Conservation (phyloP, 2,329 filamentous ascomycete species). For the Venturia aucupariae region DNA sequence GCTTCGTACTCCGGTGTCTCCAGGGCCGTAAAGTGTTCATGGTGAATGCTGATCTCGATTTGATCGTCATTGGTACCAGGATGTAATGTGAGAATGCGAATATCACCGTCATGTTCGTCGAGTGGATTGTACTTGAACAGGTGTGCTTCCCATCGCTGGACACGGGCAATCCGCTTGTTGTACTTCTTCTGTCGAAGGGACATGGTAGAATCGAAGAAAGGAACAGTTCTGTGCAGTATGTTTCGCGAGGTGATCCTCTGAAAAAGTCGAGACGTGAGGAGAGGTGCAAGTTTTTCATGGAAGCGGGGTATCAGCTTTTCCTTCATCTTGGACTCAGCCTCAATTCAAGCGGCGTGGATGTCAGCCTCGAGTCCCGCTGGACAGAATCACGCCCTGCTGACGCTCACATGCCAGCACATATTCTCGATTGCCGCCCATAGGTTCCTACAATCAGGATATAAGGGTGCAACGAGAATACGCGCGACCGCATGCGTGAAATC, state of each 20-base stretch:
- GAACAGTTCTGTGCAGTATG: too few relatives aligned
- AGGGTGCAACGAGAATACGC: not conserved
- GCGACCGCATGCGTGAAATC: not conserved
- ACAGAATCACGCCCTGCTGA: not conserved
- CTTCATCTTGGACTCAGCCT: not conserved
- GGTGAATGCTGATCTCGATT: not conserved
- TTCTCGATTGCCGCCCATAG: not conserved
- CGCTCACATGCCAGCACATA: not conserved
- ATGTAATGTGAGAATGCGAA: not conserved
- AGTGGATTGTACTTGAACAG: not conserved
- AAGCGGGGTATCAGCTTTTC: too few relatives aligned
- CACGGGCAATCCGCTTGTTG: too few relatives aligned
- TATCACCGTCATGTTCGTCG: not conserved
- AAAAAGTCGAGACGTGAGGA: too few relatives aligned
- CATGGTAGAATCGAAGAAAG: too few relatives aligned
- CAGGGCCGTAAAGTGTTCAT: not conserved
- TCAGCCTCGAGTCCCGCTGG: not conserved
- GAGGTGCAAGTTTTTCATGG: too few relatives aligned
- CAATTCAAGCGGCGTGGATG: not conserved
- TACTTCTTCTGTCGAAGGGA: too few relatives aligned
- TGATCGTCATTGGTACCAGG: not conserved
- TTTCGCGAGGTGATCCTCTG: too few relatives aligned
- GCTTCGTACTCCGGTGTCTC: constrained; percentile 4
- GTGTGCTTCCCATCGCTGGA: too few relatives aligned
- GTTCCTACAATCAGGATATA: not conserved